Conservation (phyloP, 1,284 basidiomycete species). For the Cystobasidiaceae sp. region DNA sequence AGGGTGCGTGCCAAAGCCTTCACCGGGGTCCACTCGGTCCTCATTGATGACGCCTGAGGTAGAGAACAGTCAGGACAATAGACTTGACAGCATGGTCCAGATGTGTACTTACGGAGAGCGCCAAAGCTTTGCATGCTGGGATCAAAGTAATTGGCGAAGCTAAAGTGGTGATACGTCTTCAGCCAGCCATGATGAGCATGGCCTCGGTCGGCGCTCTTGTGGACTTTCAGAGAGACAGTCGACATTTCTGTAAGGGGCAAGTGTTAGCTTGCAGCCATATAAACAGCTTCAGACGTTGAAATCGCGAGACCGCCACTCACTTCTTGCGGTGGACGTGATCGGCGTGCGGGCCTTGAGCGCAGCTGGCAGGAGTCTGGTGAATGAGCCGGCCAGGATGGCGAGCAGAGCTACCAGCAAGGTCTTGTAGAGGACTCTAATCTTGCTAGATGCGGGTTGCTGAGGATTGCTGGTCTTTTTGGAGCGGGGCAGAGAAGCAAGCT, state of each 20-base stretch:
- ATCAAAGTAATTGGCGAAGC: constrained; percentile 70
- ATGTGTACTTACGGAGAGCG: constrained; percentile 51
- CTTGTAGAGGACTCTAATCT: constrained; percentile 2
- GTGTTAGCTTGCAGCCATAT: background rate
- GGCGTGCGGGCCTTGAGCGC: too few relatives aligned
- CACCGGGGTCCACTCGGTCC: constrained; percentile 69
- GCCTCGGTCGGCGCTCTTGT: constrained; percentile 7
- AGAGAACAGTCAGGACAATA: constrained; percentile 48
- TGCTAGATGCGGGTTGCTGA: background rate
- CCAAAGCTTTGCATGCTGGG: constrained; percentile 54
- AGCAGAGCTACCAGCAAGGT: constrained; percentile 6
- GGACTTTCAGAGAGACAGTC: constrained; percentile 5
- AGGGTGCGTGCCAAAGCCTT: constrained; percentile 67
- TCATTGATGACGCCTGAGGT: constrained; percentile 68
- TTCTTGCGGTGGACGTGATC: background rate
- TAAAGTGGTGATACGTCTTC: constrained; percentile 59
- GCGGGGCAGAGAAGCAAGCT: background rate
- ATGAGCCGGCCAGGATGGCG: constrained; percentile 20
- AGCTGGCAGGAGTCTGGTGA: background rate
- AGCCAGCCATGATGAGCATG: constrained; percentile 60
- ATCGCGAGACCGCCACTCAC: background rate
- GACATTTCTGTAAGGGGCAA: constrained; percentile 23
- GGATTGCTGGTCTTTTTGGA: background rate
- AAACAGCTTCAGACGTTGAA: background rate
- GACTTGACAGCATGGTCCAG: constrained; percentile 20